Conservation (phyloP, 331 rosid genomes). For the Quercus lobata region DNA sequence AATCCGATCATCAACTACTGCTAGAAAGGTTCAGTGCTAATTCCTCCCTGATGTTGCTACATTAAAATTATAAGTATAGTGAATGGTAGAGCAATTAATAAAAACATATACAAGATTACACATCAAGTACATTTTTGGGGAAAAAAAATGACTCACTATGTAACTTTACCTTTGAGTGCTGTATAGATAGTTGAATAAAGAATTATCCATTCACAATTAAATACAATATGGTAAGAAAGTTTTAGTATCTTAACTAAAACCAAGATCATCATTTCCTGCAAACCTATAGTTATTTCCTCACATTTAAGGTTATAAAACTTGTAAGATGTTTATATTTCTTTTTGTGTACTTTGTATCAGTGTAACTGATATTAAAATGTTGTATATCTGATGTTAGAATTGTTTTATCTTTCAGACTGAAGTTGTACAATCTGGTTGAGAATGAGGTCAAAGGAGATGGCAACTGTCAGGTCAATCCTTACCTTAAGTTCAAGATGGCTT, state of each 20-base stretch:
- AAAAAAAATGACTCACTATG: too few species aligned
- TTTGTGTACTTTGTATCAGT: not conserved
- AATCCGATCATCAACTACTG: constrained; percentile 87
- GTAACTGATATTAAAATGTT: not conserved
- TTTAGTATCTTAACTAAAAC: too few species aligned
- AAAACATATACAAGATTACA: too few species aligned
- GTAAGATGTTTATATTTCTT: not conserved
- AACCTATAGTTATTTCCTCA: not conserved
- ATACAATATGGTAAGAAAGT: too few species aligned
- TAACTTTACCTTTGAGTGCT: too few species aligned
- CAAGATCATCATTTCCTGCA: too few species aligned
- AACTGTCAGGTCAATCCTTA: constrained; percentile 71
- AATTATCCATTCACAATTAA: too few species aligned
- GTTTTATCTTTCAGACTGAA: constrained; percentile 48
- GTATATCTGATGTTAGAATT: constrained; percentile 17
- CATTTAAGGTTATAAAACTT: not conserved
- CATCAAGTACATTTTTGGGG: too few species aligned
- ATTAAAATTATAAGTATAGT: not conserved
- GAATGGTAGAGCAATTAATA: too few species aligned
- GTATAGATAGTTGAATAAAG: too few species aligned
- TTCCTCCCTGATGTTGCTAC: constrained; percentile 11
- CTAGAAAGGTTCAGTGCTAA: constrained; percentile 66
- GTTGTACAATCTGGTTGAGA: constrained; percentile 79
- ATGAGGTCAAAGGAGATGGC: constrained; percentile 87
- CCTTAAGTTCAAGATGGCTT: too few species aligned